Base-by-base conservation (phyloP, 2,329 filamentous ascomycete genomes). In the Pseudogymnoascus sp. region DNA sequence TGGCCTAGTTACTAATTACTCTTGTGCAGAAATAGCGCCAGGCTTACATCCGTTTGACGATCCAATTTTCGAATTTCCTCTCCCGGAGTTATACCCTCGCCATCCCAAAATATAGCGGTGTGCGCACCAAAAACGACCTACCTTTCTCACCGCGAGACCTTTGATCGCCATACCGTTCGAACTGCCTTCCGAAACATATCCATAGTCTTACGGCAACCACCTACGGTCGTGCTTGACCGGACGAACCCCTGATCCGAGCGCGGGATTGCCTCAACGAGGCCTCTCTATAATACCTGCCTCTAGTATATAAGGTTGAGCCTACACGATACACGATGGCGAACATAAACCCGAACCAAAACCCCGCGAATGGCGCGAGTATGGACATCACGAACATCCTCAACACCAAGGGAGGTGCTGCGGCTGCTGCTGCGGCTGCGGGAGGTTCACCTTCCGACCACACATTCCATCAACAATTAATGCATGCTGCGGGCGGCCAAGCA, bases 351-450 rank as follows among this genome's bases (percentile, higher is more conserved):
- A 31, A 59, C 37, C 60, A 59, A 35, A 55, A 33, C 29, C 18
- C 18, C 36, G 31, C 27, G 35, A 62, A 59, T 27, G 27, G 36
- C 58, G 58, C 58, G 35, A 61, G 52, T 36, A 74, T 74, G 72
- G 72, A 74, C 52, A 73, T 74, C 64, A 73, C 72, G 60, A 69
- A 73, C 59, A 74, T 74, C 33, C 72, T 74, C 36, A 73, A 74
- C 64, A 67, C 70, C 5, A 73, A 73, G 64, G 70, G 69, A n/a
- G 64, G 55, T 42, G 69, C 69, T 66, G 69, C 64, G n/a, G 69
- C 66, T 15, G 66, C 67, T 10, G 70, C 67, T 10, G 70, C 69
- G 27, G 69, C 68, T 3, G 68, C 66, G 12, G 67, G 65, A 15
- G 29, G 25, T 40, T 58, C 66, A 15, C 65, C 65, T 52, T 70